Evolutionary conservation across 306 rosid species (phyloP), one percentile per base, ranked within the genome.

Genomic region (Rosa multiflora): DNA sequence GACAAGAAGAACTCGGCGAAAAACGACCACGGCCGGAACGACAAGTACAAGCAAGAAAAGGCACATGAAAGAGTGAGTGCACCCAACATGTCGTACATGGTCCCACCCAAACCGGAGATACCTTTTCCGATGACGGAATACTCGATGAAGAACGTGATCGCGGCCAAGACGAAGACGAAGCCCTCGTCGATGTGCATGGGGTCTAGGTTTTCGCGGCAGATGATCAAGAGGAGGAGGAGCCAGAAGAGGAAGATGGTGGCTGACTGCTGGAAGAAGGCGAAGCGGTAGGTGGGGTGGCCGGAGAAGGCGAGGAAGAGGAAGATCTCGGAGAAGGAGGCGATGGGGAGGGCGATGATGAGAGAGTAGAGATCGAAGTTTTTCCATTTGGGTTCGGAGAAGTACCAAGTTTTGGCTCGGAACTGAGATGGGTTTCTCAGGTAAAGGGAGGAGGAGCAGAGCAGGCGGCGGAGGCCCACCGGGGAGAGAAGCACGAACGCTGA

Each of bases 371-470:
- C 97, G 20, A 92, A 71, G 75, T 87, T 91, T 76, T 84, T 92
- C 97, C 93, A 92, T 40, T 72, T 79, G 74, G 93, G 90, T 76
- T 94, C 88, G 8, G 97, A 86, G 86, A 88, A 80, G 48, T 86
- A 94, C 97, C 99, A 94, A 0, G 86, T 74, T 68, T 87, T 91
- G 81, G 99, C 91, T 76, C 92, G 84, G 82, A 81, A 94, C 12
- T 85, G 87, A 72, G 97, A 86, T 17, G 97, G 97, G 88, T 81
- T 87, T 13, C 88, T 80, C 69, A 92, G 90, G 82, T 88, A 94
- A 26, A 92, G 85, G n/a, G 97, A 87, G 72, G 97, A 86, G 42
- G 95, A 89, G 71, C 79, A 86, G 46, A 86, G 87, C 11, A 94
- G 87, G 52, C 99, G 98, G 44, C 87, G 92, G 51, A 94, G 17